A percentile compares a stretch with the other conserved stretches of the same genome.
These are phyloP conservation scores for Amaranthus cruentus DNA, from an alignment of 148 eudicot species.

Conservation along the genomic window DNA sequence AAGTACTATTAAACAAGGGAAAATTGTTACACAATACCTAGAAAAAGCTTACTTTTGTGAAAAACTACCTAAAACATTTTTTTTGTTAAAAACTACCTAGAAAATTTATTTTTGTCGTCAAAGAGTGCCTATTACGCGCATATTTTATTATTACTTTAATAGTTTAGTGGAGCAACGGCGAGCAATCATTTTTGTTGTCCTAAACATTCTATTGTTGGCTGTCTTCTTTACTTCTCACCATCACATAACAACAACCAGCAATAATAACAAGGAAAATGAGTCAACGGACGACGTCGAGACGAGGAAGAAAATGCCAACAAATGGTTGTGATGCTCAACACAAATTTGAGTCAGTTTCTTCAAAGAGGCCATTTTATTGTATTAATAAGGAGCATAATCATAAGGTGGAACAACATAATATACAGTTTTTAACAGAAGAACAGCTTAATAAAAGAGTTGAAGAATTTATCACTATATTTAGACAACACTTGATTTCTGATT, in stretches of 20 bases:
- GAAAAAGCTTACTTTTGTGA: too few relatives aligned
- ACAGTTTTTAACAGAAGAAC: slow-evolving; percentile 43
- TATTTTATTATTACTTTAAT: too few relatives aligned
- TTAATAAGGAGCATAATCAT: background rate
- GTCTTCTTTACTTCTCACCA: slow-evolving; percentile 40
- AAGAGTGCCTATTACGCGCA: too few relatives aligned
- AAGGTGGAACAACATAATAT: too few relatives aligned
- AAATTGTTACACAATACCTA: too few relatives aligned
- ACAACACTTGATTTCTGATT: slow-evolving; percentile 53
- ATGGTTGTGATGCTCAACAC: too few relatives aligned
- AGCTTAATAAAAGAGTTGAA: slow-evolving; percentile 55
- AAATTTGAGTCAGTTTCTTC: too few relatives aligned
- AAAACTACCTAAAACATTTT: too few relatives aligned
- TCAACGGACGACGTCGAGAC: background rate
- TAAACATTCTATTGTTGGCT: slow-evolving; percentile 52
- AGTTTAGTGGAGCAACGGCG: slow-evolving; percentile 48
- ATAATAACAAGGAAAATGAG: background rate
- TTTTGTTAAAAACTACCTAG: too few relatives aligned
- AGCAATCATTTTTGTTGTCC: slow-evolving; percentile 33
- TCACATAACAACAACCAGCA: background rate
- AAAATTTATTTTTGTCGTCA: too few relatives aligned
- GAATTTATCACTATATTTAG: slow-evolving; percentile 63
- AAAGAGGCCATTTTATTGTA: background rate
- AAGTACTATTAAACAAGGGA: background rate
- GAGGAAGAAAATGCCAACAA: too few relatives aligned